phyloP scores from a whole-genome alignment of 768 basidiomycete genomes.

The Tremella fuciformis region DNA sequence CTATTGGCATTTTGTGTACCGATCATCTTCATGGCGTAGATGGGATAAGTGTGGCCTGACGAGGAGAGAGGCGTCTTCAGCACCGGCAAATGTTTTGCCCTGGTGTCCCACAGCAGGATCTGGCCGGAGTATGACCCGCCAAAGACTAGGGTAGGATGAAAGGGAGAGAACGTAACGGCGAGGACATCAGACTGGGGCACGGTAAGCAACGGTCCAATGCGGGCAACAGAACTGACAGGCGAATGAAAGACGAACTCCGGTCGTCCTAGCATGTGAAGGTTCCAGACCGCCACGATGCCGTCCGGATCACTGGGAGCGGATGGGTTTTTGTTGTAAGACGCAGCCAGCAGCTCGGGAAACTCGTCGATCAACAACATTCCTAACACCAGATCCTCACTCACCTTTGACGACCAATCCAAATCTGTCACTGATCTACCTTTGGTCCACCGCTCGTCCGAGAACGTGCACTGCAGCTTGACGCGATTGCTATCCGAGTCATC shows the following conservation, averaged over 20 bases:
- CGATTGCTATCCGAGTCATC: conserved; percentile 87
- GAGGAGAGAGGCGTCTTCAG: conserved; percentile 94
- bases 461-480: conserved; percentile 90
- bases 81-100: conserved; percentile 92
- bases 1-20: conserved; percentile 99
- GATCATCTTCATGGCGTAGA: conserved; percentile 97
- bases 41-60: conserved; percentile 95
- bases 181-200: conserved; percentile 85
- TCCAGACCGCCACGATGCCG: conserved; percentile 96
- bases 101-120: conserved; percentile 95
- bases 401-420: conserved; percentile 97
- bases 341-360: conserved; percentile 94
- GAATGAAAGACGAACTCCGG: conserved; percentile 99
- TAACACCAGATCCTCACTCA: conserved; percentile 44
- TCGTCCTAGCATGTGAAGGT: conserved; percentile 86
- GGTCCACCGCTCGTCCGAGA: conserved; percentile 84
- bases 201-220: not conserved
- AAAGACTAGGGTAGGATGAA: conserved; percentile 94
- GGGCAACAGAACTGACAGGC: conserved; percentile 63
- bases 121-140: conserved; percentile 99
- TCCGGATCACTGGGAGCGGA: conserved; percentile 91
- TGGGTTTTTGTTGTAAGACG: conserved; percentile 97
- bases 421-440: conserved; percentile 94
- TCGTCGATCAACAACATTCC: conserved; percentile 45
- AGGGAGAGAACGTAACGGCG: conserved; percentile 93